Evolutionary conservation across 768 basidiomycete genomes (phyloP), one percentile per base, ranked within the genome.

Genomic region (Termitomyces sp.): DNA sequence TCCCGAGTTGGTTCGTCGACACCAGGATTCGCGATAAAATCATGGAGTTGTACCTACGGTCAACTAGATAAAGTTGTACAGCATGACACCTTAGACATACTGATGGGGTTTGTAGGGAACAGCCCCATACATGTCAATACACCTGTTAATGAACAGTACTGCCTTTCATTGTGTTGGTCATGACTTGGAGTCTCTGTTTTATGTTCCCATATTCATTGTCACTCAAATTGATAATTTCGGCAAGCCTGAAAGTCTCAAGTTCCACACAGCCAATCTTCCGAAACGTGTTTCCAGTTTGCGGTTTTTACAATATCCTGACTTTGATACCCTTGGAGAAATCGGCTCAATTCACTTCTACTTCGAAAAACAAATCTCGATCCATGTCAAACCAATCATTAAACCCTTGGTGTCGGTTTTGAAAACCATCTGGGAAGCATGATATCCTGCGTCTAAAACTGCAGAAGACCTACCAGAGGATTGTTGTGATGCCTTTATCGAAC

Each of bases 1-100:
- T 65, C 85, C 85, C 33, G 85, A 72, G 60, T 57, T 66, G 18
- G 53, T 39, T 41, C 62, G 65, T n/a, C 59, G 56, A 18, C 24
- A 36, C 22, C 33, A 50, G 29, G 47, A 28, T 49, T 49, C 47
- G n/a, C 54, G 54, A 33, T 39, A 31, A 34, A 39, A 44, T n/a
- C 36, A 8, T 16, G 22, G 16, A 44, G 57, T 24, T 18, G 3
- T 56, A 34, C 20, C 4, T 45, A 24, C 5, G 44, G 44, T 45
- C 13, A 13, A 22, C 41, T 22, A 20, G 41, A 22, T 4, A 22
- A 42, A n/a, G n/a, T n/a, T n/a, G n/a, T n/a, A n/a, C n/a, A n/a
- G n/a, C n/a, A n/a, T n/a, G n/a, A n/a, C n/a, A n/a, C n/a, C n/a
- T n/a, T n/a, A n/a, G n/a, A n/a, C n/a, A n/a, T n/a, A n/a, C n/a